Evolutionary conservation across 192 early-diverging fungal genomes (phyloP).

Genomic region (Coemansia sp.): DNA sequence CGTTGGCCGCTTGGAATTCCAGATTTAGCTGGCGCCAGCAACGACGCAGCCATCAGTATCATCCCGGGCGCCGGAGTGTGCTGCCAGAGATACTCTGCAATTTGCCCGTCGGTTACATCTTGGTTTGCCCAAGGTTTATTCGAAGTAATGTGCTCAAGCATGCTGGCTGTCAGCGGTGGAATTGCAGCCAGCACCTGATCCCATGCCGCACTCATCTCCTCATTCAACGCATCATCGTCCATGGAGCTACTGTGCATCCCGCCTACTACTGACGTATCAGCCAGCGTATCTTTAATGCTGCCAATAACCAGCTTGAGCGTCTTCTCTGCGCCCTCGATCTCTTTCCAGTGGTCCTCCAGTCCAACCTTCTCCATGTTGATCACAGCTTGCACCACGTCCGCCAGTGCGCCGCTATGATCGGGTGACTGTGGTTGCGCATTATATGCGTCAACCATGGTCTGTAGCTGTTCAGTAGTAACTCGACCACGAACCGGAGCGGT

Average conservation of each 20-base stretch:
- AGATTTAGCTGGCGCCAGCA: constrained; percentile 26
- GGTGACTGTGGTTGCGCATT: constrained; percentile 1
- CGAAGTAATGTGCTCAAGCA: constrained; percentile 10
- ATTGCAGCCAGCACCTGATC: constrained; percentile 42
- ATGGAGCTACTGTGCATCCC: background rate
- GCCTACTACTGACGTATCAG: constrained; percentile 3
- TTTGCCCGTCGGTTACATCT: background rate
- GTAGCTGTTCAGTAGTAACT: constrained; percentile 27
- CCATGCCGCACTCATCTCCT: constrained; percentile 45
- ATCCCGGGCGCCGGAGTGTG: constrained; percentile 49
- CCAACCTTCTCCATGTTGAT: constrained; percentile 7
- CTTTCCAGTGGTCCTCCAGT: constrained; percentile 27
- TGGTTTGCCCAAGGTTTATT: background rate
- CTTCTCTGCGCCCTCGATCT: constrained; percentile 45
- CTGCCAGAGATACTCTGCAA: constrained; percentile 27
- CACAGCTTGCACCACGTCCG: constrained; percentile 18
- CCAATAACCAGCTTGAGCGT: constrained; percentile 47
- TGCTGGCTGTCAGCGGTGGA: constrained; percentile 18
- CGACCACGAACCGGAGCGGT: constrained; percentile 13
- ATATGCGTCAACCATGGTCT: constrained; percentile 15
- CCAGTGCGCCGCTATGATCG: constrained; percentile 1
- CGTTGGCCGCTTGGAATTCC: constrained; percentile 36
- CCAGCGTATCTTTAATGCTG: constrained; percentile 36
- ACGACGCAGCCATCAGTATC: constrained; percentile 42
- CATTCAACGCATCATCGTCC: constrained; percentile 16